A percentile compares a stretch with the other conserved stretches of the same genome.
These are phyloP conservation scores for Suhomyces panamericanus DNA, from an alignment of 1,139 yeast species.

Conservation along the genomic window DNA sequence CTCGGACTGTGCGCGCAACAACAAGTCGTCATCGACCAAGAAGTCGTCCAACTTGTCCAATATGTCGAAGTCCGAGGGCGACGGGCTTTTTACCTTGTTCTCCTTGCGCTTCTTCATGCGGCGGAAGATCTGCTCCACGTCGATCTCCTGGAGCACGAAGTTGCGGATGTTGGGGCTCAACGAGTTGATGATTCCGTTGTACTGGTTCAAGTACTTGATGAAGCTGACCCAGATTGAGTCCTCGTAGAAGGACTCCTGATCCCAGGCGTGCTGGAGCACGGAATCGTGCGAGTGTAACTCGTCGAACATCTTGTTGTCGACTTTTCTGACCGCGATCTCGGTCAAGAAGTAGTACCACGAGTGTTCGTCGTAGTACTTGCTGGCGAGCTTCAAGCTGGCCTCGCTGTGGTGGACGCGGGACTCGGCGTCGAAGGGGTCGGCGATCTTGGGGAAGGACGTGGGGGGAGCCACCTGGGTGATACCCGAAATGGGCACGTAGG, in stretches of 20 bases:
- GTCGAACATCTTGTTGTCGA: constrained; percentile 46
- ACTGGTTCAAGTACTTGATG: constrained; percentile 40
- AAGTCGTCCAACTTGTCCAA: constrained; percentile 34
- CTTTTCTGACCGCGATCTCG: constrained; percentile 49
- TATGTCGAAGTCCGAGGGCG: constrained; percentile 15
- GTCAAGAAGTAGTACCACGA: constrained; percentile 52
- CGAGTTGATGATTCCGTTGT: constrained; percentile 42
- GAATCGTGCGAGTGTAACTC: constrained; percentile 33
- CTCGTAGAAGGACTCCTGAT: constrained; percentile 25
- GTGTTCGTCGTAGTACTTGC: constrained; percentile 37
- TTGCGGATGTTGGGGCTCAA: constrained; percentile 36
- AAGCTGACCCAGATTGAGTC: constrained; percentile 32
- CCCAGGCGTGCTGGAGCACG: constrained; percentile 25
- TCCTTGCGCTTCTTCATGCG: constrained; percentile 30
- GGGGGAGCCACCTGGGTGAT: constrained; percentile 45
- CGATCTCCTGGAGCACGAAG: constrained; percentile 36
- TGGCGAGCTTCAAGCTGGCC: constrained; percentile 31
- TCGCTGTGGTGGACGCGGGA: constrained; percentile 24
- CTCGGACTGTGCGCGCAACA: constrained; percentile 40
- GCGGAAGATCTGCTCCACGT: constrained; percentile 35
- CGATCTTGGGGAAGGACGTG: constrained; percentile 42
- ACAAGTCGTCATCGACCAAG: constrained; percentile 36
- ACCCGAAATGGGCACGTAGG: constrained; percentile 44
- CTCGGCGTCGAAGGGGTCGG: constrained; percentile 22
- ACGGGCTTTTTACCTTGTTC: constrained; percentile 14